Conservation (phyloP, 1,284 basidiomycete genomes). For the Leccinum cinnamomeum region DNA sequence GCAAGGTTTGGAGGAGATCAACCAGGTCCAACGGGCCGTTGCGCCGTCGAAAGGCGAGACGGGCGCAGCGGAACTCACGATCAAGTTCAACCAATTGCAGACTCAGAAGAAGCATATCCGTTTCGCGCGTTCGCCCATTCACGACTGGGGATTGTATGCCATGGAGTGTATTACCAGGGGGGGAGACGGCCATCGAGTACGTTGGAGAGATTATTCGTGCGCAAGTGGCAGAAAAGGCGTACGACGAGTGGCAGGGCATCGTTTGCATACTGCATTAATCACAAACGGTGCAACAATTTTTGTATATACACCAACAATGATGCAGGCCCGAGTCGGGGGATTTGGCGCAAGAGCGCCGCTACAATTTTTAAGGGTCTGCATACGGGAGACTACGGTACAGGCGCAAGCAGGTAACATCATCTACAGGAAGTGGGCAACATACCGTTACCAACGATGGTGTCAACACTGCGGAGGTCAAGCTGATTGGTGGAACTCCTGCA, state of each 20-base stretch:
- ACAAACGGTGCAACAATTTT: no score
- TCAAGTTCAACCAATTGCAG: constrained; percentile 99
- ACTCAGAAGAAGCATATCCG: constrained; percentile 93
- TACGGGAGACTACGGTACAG: no score
- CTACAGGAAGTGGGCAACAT: no score
- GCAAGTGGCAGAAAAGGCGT: constrained; percentile 95
- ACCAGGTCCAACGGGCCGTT: constrained; percentile 75
- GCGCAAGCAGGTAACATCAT: no score
- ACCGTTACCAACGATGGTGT: no score
- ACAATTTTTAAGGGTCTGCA: no score
- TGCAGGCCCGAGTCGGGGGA: no score
- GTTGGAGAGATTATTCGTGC: constrained; percentile 97
- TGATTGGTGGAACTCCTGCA: no score
- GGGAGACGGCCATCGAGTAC: constrained; percentile 99
- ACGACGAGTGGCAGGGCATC: constrained; percentile 88
- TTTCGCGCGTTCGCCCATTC: constrained; percentile 95
- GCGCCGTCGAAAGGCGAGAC: constrained; percentile 73
- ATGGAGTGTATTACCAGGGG: constrained; percentile 89
- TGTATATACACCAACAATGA: no score
- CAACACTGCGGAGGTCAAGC: no score
- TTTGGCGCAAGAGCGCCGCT: no score
- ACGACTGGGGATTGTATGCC: constrained; percentile 97
- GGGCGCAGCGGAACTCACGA: constrained; percentile 60
- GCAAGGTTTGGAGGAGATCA: constrained; percentile 92
- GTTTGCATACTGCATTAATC: constrained; percentile 30